phyloP scores from a whole-genome alignment of 495 filamentous ascomycete species.

The Chlorociboria aeruginascens region DNA sequence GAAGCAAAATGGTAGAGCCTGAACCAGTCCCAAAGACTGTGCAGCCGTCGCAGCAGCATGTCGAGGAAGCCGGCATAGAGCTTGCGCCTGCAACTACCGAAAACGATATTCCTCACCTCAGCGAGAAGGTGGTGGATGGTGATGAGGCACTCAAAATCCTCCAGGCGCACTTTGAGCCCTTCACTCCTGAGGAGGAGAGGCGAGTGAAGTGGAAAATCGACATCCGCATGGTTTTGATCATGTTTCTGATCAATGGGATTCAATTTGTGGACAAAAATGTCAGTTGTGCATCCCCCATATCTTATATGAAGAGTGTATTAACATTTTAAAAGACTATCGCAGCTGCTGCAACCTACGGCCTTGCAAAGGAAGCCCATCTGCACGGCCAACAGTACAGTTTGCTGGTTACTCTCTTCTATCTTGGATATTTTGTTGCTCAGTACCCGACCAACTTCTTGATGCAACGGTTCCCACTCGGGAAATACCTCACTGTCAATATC shows the following conservation, averaged over 20 bases:
- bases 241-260: neutral
- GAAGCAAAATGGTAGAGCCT: too few species aligned
- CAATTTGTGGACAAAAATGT: neutral
- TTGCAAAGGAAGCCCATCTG: conserved; percentile 34
- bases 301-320: too few species aligned
- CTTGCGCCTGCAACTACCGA: too few species aligned
- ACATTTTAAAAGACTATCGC: conserved; percentile 10
- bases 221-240: neutral
- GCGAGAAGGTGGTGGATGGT: conserved; percentile 23
- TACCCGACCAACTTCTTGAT: conserved; percentile 40
- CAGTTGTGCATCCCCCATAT: conserved; percentile 14
- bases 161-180: conserved; percentile 22
- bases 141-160: conserved; percentile 31
- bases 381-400: conserved; percentile 45
- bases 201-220: conserved; percentile 46
- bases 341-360: conserved; percentile 36
- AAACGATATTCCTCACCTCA: conserved; percentile 10
- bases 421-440: conserved; percentile 40
- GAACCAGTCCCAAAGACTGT: too few species aligned
- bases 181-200: conserved; percentile 22
- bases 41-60: too few species aligned
- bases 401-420: conserved; percentile 49
- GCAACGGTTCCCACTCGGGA: conserved; percentile 45
- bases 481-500: conserved; percentile 45
- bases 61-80: neutral